These are phyloP conservation scores for Schizonepeta tenuifolia DNA, from an alignment of 257 asterid species.

Conservation along the genomic window DNA sequence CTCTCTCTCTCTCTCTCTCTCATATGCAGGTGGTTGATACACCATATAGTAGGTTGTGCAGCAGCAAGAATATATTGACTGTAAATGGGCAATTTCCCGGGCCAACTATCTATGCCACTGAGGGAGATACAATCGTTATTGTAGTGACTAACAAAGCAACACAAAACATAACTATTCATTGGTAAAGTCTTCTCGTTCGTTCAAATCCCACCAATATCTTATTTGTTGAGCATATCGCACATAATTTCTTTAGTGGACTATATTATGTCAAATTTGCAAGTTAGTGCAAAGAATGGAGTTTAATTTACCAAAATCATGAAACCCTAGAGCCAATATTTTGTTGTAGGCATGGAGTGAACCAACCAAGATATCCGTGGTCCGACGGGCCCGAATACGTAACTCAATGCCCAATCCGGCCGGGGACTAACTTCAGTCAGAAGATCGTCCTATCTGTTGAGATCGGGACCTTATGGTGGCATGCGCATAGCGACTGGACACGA, in stretches of 20 bases:
- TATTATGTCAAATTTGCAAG: no score
- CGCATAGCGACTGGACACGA: slow-evolving; percentile 54
- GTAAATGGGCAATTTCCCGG: slow-evolving; percentile 63
- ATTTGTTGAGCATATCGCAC: no score
- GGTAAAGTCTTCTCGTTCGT: slow-evolving; percentile 32
- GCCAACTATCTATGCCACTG: slow-evolving; percentile 41
- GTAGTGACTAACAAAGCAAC: slow-evolving; percentile 39
- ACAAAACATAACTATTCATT: slow-evolving; percentile 53
- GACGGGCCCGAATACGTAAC: slow-evolving; percentile 63
- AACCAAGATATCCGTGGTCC: slow-evolving; percentile 55
- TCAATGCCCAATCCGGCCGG: slow-evolving; percentile 57
- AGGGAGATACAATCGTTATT: slow-evolving; percentile 47
- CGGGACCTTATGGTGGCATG: slow-evolving; percentile 72
- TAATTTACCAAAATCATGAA: no score
- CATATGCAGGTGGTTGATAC: slow-evolving; percentile 41
- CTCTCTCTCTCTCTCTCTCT: not conserved
- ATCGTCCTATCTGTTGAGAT: slow-evolving; percentile 47
- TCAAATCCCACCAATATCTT: not conserved
- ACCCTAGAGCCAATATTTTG: no score
- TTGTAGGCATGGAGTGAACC: slow-evolving; percentile 59
- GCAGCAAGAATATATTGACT: slow-evolving; percentile 51
- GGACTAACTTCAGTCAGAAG: slow-evolving; percentile 40
- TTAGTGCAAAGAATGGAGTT: no score
- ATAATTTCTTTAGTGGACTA: no score
- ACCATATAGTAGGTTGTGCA: slow-evolving; percentile 42